A percentile compares a stretch with the other conserved stretches of the same genome.
These are phyloP conservation scores for Leccinum arenicola DNA, from an alignment of 768 basidiomycete genomes.

Conservation along the genomic window DNA sequence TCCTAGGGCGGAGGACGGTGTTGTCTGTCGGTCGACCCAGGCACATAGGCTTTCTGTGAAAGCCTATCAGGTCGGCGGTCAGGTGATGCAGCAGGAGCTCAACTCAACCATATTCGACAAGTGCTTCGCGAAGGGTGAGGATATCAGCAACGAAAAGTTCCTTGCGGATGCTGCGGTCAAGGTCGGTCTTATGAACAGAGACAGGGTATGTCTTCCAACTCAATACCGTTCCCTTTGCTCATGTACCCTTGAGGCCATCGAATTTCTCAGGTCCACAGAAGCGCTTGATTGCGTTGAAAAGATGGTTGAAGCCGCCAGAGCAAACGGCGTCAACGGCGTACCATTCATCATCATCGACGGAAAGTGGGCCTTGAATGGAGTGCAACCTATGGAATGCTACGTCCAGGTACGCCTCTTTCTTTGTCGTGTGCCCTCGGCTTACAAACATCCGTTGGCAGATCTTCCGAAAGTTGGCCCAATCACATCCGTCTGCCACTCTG, in stretches of 20 bases:
- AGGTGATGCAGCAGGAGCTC: conserved; percentile 37
- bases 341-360: conserved; percentile 50
- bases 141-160: conserved; percentile 34
- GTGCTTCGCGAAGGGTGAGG: conserved; percentile 39
- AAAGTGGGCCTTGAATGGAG: conserved; percentile 45
- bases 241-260: conserved; percentile 29
- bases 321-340: conserved; percentile 48
- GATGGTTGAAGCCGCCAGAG: conserved; percentile 39
- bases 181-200: conserved; percentile 38
- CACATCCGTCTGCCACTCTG: conserved; percentile 3
- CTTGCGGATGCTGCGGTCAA: conserved; percentile 39
- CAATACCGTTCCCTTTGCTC: background rate
- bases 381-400: conserved; percentile 41
- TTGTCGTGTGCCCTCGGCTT: background rate
- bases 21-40: conserved; percentile 38
- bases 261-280: conserved; percentile 43
- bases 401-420: conserved; percentile 30
- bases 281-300: conserved; percentile 38
- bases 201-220: conserved; percentile 30
- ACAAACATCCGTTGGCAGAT: conserved; percentile 18
- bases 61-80: conserved; percentile 41
- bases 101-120: conserved; percentile 39
- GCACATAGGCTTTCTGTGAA: conserved; percentile 45
- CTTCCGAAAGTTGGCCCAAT: conserved; percentile 31
- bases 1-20: conserved; percentile 36